Evolutionary conservation across 306 rosid genomes (phyloP), one percentile per base, ranked within the genome.

Genomic region (Cucurbita argyrosperma): DNA sequence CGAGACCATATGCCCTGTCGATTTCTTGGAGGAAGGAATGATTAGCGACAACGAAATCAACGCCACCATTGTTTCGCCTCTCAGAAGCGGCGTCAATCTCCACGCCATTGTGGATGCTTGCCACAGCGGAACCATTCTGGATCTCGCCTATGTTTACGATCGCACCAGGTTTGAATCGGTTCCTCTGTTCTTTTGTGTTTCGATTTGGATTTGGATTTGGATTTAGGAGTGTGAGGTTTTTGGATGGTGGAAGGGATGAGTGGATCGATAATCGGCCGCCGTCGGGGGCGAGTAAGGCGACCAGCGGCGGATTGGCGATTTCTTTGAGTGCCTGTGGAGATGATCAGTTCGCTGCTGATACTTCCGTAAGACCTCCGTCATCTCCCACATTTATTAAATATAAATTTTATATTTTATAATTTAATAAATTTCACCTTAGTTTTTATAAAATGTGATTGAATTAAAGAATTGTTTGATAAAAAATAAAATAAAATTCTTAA

Each of bases 71-170:
- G 98, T 90, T 76, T 67, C 81, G 81, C 98, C 98, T 15, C 98
- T 92, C 59, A 64, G 76, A 77, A 6, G 71, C 1, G 91, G 86
- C 19, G 96, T 88, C 77, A 88, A 54, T 5, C 93, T 92, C 59
- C 96, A 87, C 59, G 92, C 90, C 71, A 88, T 92, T 5, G 90
- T 90, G 16, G 98, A 92, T 80, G 88, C 98, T 47, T 88, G 96
- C 74, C 93, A 90, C 8, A 90, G 96, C 65, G 96, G 96, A 80
- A 90, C 98, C 0, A 79, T 90, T 59, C 98, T 90, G 62, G 98
- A 92, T 79, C 88, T 92, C 1, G 26, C 71, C 10, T 26, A 81
- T 42, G 82, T 84, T 13, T 92, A 87, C 65, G 54, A 87, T 61
- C 75, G 1, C 8, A 42, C 72, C 42, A 56, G 18, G 96, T 88